Conservation (phyloP, 2,329 filamentous ascomycete species). For the Fusarium sp. region DNA sequence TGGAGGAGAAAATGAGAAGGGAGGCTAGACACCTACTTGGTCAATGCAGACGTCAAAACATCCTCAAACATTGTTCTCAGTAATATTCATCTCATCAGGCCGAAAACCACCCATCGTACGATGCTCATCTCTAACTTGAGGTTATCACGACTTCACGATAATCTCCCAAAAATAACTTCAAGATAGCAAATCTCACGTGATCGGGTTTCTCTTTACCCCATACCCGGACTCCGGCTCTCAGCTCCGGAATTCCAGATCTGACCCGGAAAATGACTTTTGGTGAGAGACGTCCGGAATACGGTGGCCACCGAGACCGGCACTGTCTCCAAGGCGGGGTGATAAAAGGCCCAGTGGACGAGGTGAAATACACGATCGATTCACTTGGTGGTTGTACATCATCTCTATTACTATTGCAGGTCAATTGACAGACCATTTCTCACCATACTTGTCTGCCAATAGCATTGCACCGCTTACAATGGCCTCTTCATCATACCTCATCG, state of each 20-base stretch:
- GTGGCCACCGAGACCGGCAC: slow-evolving; percentile 34
- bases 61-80: background rate
- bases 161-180: background rate
- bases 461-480: slow-evolving; percentile 32
- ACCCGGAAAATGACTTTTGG: slow-evolving; percentile 31
- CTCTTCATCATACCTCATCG: slow-evolving; percentile 63
- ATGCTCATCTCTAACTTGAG: background rate
- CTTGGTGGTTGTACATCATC: background rate
- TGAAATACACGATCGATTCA: slow-evolving; percentile 13
- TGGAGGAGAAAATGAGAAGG: background rate
- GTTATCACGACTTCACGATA: slow-evolving; percentile 8
- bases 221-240: slow-evolving; percentile 25
- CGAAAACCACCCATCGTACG: background rate
- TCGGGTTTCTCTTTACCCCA: slow-evolving; percentile 15
- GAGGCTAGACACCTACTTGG: background rate
- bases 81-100: background rate
- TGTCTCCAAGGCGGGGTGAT: slow-evolving; percentile 32
- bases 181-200: slow-evolving; percentile 15
- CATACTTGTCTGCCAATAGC: slow-evolving; percentile 20
- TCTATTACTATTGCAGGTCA: background rate
- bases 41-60: background rate
- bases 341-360: slow-evolving; percentile 28
- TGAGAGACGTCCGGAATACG: slow-evolving; percentile 25
- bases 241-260: slow-evolving; percentile 33
- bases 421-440: slow-evolving; percentile 19